Conservation (phyloP, 129 eudicot genomes). For the Centrapalus pauciflorus region DNA sequence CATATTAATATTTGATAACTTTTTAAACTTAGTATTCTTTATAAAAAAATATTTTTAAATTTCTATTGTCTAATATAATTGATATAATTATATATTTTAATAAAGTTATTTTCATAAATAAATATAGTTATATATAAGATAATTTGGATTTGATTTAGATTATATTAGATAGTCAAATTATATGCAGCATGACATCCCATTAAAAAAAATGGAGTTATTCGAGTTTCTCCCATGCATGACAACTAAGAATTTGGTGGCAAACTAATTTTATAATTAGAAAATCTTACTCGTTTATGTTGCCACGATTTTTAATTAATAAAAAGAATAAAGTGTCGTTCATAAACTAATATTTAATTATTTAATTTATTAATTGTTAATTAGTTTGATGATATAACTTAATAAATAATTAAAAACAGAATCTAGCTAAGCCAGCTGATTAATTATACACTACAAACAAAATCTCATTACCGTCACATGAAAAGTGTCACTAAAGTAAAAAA, state of each 20-base stretch:
- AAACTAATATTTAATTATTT: background rate
- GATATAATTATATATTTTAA: too few relatives aligned
- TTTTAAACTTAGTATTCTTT: too few relatives aligned
- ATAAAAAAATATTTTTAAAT: background rate
- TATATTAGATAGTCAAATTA: slow-evolving; percentile 7
- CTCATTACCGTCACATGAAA: background rate
- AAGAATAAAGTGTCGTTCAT: background rate
- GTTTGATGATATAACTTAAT: background rate
- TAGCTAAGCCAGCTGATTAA: too few relatives aligned
- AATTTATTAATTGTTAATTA: background rate
- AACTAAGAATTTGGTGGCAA: slow-evolving; percentile 19
- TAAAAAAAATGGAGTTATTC: background rate
- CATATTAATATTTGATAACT: too few relatives aligned
- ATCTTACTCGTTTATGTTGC: slow-evolving; percentile 25
- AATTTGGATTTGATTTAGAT: background rate
- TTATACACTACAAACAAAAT: background rate
- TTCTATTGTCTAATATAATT: background rate
- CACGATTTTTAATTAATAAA: background rate
- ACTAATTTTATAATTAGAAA: slow-evolving; percentile 3
- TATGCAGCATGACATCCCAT: slow-evolving; percentile 15
- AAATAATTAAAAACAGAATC: background rate
- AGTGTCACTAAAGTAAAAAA: background rate
- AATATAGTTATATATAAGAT: background rate
- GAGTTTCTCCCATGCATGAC: too few relatives aligned
- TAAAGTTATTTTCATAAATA: background rate